Percentiles rank a stretch among this genome's conserved stretches.
Conservation (phyloP, 2,329 filamentous ascomycete species). For the Tolypocladium nubicola region DNA sequence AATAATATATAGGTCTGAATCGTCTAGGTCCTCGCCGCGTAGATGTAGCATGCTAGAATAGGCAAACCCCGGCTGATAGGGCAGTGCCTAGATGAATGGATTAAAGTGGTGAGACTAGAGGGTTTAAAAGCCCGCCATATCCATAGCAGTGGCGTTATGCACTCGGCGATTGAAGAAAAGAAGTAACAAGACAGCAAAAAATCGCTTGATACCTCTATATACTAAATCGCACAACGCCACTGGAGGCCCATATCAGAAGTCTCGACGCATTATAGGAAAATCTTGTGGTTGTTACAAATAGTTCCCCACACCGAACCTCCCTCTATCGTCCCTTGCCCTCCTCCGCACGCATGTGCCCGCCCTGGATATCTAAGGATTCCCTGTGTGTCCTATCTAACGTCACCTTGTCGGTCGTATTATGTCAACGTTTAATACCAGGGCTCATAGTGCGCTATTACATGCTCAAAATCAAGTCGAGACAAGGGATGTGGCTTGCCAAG, state of each 20-base stretch:
- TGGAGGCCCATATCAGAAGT: conserved; percentile 5
- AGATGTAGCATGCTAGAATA: no score
- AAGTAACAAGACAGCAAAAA: background rate
- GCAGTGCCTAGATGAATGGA: no score
- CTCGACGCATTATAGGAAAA: conserved; percentile 2
- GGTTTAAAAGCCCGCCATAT: no score
- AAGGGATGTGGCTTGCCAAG: background rate
- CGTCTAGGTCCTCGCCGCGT: no score
- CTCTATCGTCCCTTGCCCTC: background rate
- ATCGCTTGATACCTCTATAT: conserved; percentile 2
- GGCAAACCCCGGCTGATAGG: no score
- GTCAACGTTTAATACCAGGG: background rate
- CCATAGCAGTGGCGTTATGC: background rate
- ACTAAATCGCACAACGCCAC: conserved; percentile 8
- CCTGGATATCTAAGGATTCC: background rate
- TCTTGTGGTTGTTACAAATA: background rate
- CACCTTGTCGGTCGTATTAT: background rate
- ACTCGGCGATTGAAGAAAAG: background rate
- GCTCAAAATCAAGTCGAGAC: background rate
- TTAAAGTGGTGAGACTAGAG: no score
- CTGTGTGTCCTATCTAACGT: background rate
- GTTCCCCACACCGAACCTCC: background rate
- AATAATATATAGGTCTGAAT: no score
- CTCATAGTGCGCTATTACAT: background rate
- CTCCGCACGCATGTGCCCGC: background rate